These are phyloP conservation scores for Populus tomentosa DNA, from an alignment of 441 rosid genomes.

Conservation along the genomic window DNA sequence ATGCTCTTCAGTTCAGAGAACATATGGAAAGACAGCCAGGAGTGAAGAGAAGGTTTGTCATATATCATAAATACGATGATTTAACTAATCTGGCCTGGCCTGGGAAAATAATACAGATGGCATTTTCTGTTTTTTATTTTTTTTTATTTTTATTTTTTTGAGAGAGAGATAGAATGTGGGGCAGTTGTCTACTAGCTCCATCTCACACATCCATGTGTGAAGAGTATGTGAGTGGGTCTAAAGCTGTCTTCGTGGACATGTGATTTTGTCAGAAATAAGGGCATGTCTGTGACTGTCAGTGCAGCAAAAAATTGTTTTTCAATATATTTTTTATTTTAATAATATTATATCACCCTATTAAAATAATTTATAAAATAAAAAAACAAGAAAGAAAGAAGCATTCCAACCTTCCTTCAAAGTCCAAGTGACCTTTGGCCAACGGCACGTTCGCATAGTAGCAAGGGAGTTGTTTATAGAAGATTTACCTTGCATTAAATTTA, in stretches of 20 bases:
- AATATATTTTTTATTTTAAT: too few species aligned
- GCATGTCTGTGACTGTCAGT: slow-evolving; percentile 6
- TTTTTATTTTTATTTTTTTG: neutral
- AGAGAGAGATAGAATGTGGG: slow-evolving; percentile 24
- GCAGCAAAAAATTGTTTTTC: too few species aligned
- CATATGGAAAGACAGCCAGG: slow-evolving; percentile 33
- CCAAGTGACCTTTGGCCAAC: too few species aligned
- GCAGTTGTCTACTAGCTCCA: slow-evolving; percentile 30
- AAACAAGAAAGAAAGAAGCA: too few species aligned
- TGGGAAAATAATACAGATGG: slow-evolving; percentile 16
- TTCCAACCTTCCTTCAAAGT: too few species aligned
- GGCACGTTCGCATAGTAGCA: too few species aligned
- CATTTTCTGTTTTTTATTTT: neutral
- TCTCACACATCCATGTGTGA: slow-evolving; percentile 58
- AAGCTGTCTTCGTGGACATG: slow-evolving; percentile 55
- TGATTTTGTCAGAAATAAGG: slow-evolving; percentile 48
- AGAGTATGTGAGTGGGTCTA: slow-evolving; percentile 53
- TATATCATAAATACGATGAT: slow-evolving; percentile 8
- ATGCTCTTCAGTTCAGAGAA: slow-evolving; percentile 24
- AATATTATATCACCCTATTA: too few species aligned
- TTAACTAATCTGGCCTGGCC: slow-evolving; percentile 10
- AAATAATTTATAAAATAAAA: too few species aligned
- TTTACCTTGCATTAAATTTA: too few species aligned
- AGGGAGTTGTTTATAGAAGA: too few species aligned
- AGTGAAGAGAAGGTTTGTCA: slow-evolving; percentile 30